phyloP scores from a whole-genome alignment of 306 rosid species.

The Arachis hypogaea region DNA sequence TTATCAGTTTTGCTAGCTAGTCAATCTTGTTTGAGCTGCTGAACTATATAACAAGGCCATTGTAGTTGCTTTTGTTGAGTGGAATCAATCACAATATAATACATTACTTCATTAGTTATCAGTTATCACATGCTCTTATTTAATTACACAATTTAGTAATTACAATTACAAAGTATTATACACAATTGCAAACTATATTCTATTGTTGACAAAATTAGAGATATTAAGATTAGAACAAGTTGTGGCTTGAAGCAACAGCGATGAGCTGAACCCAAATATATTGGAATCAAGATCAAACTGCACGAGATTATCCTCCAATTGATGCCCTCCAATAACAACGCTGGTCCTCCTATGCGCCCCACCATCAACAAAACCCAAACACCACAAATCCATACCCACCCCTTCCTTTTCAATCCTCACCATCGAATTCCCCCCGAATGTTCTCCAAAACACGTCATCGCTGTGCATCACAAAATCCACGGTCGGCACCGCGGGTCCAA shows the following conservation, averaged over 20 bases:
- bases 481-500: constrained; percentile 63
- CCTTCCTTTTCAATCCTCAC: constrained; percentile 48
- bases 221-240: constrained; percentile 34
- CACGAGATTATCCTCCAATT: constrained; percentile 62
- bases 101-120: neutral
- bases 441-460: constrained; percentile 56
- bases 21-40: neutral
- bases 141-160: neutral
- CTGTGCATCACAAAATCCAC: constrained; percentile 59
- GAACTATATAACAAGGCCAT: neutral
- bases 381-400: constrained; percentile 49
- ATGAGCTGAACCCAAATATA: constrained; percentile 57
- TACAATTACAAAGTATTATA: too few species aligned
- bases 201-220: neutral
- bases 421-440: constrained; percentile 64
- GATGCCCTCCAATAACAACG: constrained; percentile 69
- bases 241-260: constrained; percentile 38
- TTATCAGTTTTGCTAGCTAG: neutral
- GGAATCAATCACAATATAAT: neutral
- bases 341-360: constrained; percentile 48
- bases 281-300: constrained; percentile 60
- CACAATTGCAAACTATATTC: too few species aligned
- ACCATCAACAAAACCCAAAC: constrained; percentile 65
- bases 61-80: neutral
- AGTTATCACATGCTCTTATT: neutral